Evolutionary conservation across 108 stramenopile genomes (phyloP).

Genomic region (Craspedostauros australis): DNA sequence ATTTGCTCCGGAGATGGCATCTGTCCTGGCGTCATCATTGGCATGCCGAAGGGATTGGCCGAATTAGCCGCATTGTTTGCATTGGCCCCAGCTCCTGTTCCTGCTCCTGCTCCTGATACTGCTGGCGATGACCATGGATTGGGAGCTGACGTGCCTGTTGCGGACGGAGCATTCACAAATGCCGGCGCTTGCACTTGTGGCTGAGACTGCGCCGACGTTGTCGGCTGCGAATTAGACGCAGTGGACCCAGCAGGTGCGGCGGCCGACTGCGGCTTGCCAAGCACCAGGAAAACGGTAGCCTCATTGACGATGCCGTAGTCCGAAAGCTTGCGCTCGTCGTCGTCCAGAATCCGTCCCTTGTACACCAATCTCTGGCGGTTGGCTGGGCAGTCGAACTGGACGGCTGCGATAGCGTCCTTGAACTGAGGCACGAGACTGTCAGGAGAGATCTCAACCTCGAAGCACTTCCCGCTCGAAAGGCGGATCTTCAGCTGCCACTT

Average conservation of each 20-base stretch:
- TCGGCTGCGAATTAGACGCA: slow-evolving; percentile 1
- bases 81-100: slow-evolving; percentile 1
- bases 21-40: background rate
- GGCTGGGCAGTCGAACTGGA: slow-evolving; percentile 18
- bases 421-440: slow-evolving; percentile 1
- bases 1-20: slow-evolving; percentile 43
- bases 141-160: background rate
- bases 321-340: slow-evolving; percentile 42
- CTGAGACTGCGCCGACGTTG: no score
- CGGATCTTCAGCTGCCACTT: slow-evolving; percentile 20
- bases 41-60: slow-evolving; percentile 3
- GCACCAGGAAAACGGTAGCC: slow-evolving; percentile 58
- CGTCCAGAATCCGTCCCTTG: slow-evolving; percentile 92
- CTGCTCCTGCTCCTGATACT: background rate
- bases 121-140: background rate
- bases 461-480: slow-evolving; percentile 18
- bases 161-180: background rate
- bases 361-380: slow-evolving; percentile 83
- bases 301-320: slow-evolving; percentile 57
- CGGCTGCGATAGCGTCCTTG: slow-evolving; percentile 8
- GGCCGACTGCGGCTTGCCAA: slow-evolving; percentile 44
- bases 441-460: slow-evolving; percentile 8
- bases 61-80: background rate
- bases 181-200: no score
- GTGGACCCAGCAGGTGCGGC: slow-evolving; percentile 2